Evolutionary conservation across 2,329 filamentous ascomycete genomes (phyloP).

Genomic region (Colletotrichum endophyticum): DNA sequence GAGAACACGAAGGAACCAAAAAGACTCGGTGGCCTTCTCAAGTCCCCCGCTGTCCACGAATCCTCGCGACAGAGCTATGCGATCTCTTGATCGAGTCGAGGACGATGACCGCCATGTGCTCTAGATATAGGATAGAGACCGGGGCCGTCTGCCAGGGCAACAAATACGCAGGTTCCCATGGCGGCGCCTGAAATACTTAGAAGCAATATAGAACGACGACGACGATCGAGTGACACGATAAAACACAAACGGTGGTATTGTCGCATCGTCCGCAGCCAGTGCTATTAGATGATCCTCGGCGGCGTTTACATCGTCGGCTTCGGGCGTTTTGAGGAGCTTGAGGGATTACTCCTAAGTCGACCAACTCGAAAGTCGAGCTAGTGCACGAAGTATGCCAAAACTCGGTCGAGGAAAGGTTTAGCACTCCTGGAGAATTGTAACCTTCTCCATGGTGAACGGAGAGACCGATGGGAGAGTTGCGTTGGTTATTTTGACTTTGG

Average conservation of each 20-base stretch:
- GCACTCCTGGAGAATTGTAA: not conserved
- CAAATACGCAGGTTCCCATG: not conserved
- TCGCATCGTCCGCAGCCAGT: no score
- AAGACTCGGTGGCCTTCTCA: not conserved
- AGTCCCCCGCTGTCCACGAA: not conserved
- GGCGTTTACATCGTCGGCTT: no score
- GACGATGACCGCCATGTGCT: not conserved
- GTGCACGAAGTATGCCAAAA: no score
- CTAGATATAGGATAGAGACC: not conserved
- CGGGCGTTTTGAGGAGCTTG: no score
- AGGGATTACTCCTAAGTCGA: not conserved
- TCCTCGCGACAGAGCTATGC: not conserved
- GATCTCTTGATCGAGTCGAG: not conserved
- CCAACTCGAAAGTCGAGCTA: not conserved
- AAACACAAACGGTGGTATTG: no score
- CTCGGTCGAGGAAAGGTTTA: not conserved
- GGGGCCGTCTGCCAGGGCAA: not conserved
- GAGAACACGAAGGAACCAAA: not conserved
- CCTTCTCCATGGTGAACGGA: not conserved
- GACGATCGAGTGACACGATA: no score
- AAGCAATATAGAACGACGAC: not conserved
- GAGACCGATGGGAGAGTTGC: not conserved
- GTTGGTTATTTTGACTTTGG: not conserved
- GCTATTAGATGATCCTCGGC: no score
- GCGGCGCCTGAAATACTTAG: not conserved